Conservation (phyloP, 2,329 filamentous ascomycete species). For the Claviceps fusiformis region DNA sequence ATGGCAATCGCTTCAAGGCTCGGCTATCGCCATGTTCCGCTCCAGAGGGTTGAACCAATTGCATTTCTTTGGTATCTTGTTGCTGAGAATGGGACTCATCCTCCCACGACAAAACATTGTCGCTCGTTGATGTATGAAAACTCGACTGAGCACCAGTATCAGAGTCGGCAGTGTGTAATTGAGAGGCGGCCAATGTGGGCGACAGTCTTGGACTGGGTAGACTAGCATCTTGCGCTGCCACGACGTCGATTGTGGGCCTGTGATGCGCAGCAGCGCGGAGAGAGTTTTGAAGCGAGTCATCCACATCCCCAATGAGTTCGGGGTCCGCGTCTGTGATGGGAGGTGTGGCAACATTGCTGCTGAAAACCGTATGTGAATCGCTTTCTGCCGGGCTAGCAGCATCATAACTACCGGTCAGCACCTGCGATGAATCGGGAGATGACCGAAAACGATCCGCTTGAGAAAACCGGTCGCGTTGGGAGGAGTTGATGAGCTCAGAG, state of each 20-base stretch:
- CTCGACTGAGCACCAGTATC: constrained; percentile 24
- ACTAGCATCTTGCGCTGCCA: constrained; percentile 73
- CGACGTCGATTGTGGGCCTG: constrained; percentile 48
- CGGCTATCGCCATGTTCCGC: constrained; percentile 11
- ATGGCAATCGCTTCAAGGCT: not conserved
- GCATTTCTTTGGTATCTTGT: constrained; percentile 12
- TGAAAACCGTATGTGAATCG: constrained; percentile 46
- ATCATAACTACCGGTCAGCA: constrained; percentile 26
- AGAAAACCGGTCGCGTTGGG: constrained; percentile 25
- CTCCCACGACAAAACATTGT: constrained; percentile 18
- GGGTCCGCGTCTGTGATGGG: constrained; percentile 61
- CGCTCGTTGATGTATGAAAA: constrained; percentile 18
- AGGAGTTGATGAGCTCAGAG: constrained; percentile 28
- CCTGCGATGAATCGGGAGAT: constrained; percentile 29
- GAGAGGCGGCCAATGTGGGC: constrained; percentile 67
- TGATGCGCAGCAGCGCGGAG: constrained; percentile 33
- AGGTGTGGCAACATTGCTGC: constrained; percentile 55
- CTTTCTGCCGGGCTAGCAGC: constrained; percentile 38
- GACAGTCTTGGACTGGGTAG: constrained; percentile 90
- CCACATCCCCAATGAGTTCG: constrained; percentile 41
- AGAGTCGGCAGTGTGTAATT: constrained; percentile 33
- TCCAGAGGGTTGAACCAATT: constrained; percentile 1
- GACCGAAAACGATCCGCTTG: constrained; percentile 28
- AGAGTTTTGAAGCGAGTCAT: constrained; percentile 34
- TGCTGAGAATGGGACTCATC: constrained; percentile 29